Evolutionary conservation across 169 alveolate genomes (phyloP), one percentile per base, ranked within the genome.

Genomic region (Plasmodium cynomolgi): DNA sequence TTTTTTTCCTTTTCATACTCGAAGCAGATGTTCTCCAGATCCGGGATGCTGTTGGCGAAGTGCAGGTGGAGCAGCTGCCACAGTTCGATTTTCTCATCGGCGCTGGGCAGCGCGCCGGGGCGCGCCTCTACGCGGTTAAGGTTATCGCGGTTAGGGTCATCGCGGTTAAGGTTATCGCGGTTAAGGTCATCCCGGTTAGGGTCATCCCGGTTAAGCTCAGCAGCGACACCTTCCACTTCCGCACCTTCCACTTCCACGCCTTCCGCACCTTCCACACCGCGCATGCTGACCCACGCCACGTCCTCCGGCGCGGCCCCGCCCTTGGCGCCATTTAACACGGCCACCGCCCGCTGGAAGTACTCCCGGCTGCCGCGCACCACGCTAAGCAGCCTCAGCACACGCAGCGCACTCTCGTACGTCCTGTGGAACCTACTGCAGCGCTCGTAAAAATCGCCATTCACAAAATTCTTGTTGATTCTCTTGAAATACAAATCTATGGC

Each of bases 1-100:
- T 75, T 75, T 56, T 86, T 54, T 56, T 86, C 93, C 47, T 77
- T 86, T 37, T 54, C 93, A 9, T 54, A 86, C n/a, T 86, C 86
- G n/a, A 54, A 34, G 47, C 81, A 86, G 8, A 86, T 75, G 26
- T 74, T 34, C 20, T 86, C 93, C 6, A 86, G 29, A 15, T 50
- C 20, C 1, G 81, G 41, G 17, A 86, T 1, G 23, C 58, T 75
- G 68, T 39, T 77, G 17, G 47, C 37, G 44, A 75, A 54, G 29
- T 77, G 58, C 2, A 86, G 75, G 29, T 17, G 23, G 26, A 86
- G 81, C 71, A 86, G 44, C 11, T 86, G 33, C 20, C 68, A 15
- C 15, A 86, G 81, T 1, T 34, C 34, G 9, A 86, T 86, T 15
- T 54, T 17, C 37, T 47, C 73, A 1, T 84, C 56, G 13, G 47